Evolutionary conservation across 768 basidiomycete genomes (phyloP), one percentile per base, ranked within the genome.

Genomic region (Tricholomella constricta): DNA sequence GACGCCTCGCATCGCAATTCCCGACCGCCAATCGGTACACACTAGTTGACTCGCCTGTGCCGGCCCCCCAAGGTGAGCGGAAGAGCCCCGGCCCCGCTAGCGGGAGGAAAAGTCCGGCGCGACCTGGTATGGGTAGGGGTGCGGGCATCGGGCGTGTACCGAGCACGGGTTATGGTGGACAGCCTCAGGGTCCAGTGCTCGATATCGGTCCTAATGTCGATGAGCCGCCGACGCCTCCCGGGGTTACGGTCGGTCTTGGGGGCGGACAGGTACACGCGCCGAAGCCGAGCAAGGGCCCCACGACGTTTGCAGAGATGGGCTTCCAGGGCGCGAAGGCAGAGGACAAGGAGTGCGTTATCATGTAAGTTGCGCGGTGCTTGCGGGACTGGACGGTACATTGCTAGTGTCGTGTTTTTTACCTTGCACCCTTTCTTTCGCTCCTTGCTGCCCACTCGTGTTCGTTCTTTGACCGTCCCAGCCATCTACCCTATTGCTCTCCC

Each of bases 271-370:
- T 69, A 25, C 59, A 59, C 44, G 57, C 54, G 45, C 54, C 61
- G 17, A 62, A 62, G 26, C 63, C 63, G 20, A 59, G 63, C 34
- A 69, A 69, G 51, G 67, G 85, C 1, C 82, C 89, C 1, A 78
- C 86, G 63, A 94, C 93, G 38, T 95, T 97, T 72, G 89, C 87
- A 19, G 94, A 96, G 76, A 94, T 97, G 94, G 94, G 94, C 0
- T 88, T 94, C 63, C 81, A 85, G 27, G 86, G 87, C 11, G 82
- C 78, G 23, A 90, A 88, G 62, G 80, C 83, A 38, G 84, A 93
- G 62, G 82, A 90, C 5, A 86, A 93, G 69, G 87, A 91, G 0
- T 96, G 94, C 74, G 72, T 90, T 29, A 80, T 97, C 58, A 95
- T 97, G 93, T 97, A 67, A 79, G 40, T 22, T 32, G 45, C 17